Percentiles rank a stretch among this genome's conserved stretches.
These are phyloP conservation scores for Termitomyces sp. DNA, from an alignment of 768 basidiomycete genomes.

Conservation along the genomic window DNA sequence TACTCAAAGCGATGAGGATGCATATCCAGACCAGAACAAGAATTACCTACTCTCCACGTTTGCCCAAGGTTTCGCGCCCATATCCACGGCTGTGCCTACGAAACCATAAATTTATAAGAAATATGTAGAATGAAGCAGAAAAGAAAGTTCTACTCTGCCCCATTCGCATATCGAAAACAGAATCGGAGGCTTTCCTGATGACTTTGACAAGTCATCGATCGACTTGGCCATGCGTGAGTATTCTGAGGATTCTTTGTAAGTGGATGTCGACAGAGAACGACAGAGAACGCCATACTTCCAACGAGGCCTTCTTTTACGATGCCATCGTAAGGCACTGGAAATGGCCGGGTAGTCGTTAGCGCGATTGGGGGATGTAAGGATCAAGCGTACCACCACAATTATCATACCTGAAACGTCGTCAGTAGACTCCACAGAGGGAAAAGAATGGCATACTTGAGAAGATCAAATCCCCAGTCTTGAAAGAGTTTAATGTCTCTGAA, in stretches of 20 bases:
- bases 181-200: constrained; percentile 43
- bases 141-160: constrained; percentile 45
- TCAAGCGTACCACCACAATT: constrained; percentile 42
- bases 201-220: constrained; percentile 41
- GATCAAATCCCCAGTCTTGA: constrained; percentile 64
- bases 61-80: constrained; percentile 45
- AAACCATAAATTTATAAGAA: background rate
- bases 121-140: background rate
- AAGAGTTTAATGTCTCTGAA: constrained; percentile 49
- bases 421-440: background rate
- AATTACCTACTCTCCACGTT: constrained; percentile 52
- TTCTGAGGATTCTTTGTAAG: constrained; percentile 2
- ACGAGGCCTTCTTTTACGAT: constrained; percentile 50
- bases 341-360: background rate
- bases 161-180: constrained; percentile 63
- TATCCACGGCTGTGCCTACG: constrained; percentile 52
- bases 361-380: background rate
- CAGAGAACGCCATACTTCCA: constrained; percentile 31
- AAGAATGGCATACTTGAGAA: constrained; percentile 45
- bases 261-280: no score
- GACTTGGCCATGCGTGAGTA: constrained; percentile 62
- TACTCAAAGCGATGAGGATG: background rate
- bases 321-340: constrained; percentile 49
- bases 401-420: constrained; percentile 34
- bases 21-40: background rate